Evolutionary conservation across 2,329 filamentous ascomycete species (phyloP).

Genomic region (Stagonosporopsis rhizophila): DNA sequence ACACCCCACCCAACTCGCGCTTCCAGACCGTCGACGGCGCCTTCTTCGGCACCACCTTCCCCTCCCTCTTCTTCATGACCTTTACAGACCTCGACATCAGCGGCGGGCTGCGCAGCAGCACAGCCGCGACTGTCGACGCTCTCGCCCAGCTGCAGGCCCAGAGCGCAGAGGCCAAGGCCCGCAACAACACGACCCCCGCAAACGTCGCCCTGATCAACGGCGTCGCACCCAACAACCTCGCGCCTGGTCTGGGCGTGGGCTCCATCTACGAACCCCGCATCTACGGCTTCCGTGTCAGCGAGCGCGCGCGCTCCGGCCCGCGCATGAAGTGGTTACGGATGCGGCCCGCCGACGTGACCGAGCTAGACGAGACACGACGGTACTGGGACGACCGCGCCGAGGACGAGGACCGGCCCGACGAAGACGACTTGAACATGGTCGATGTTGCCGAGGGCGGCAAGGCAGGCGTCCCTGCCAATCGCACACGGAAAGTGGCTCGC

Average conservation of each 20-base stretch:
- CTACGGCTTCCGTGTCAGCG: slow-evolving; percentile 94
- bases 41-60: slow-evolving; percentile 98
- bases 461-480: slow-evolving; percentile 31
- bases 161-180: slow-evolving; percentile 40
- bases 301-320: slow-evolving; percentile 86
- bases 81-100: slow-evolving; percentile 93
- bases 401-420: slow-evolving; percentile 46
- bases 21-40: slow-evolving; percentile 98
- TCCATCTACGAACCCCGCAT: slow-evolving; percentile 95
- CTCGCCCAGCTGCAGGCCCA: slow-evolving; percentile 48
- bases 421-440: slow-evolving; percentile 50
- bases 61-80: slow-evolving; percentile 96
- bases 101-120: slow-evolving; percentile 69
- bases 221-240: slow-evolving; percentile 84
- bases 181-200: slow-evolving; percentile 44
- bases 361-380: slow-evolving; percentile 75
- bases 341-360: slow-evolving; percentile 78
- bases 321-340: slow-evolving; percentile 96
- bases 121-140: slow-evolving; percentile 43
- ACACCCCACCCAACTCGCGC: slow-evolving; percentile 94
- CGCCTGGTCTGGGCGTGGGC: slow-evolving; percentile 79
- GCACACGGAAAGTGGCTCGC: slow-evolving; percentile 49
- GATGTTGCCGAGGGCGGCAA: slow-evolving; percentile 45
- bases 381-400: slow-evolving; percentile 57
- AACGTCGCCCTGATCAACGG: slow-evolving; percentile 72